These are phyloP conservation scores for Daldinia sp. DNA, from an alignment of 2,329 filamentous ascomycete genomes.

Conservation along the genomic window DNA sequence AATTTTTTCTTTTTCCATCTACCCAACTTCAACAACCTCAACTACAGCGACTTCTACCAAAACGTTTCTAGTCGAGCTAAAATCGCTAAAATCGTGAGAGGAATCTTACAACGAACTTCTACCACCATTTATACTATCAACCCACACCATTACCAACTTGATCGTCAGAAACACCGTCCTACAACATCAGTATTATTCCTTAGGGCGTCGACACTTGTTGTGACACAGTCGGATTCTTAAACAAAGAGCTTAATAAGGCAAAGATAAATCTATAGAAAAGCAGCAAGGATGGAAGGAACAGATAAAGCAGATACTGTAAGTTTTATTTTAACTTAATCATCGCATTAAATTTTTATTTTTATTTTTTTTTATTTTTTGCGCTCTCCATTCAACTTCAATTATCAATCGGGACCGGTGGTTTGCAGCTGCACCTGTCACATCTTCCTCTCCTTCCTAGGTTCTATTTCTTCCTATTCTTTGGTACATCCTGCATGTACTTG, in stretches of 20 bases:
- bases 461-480: constrained; percentile 2
- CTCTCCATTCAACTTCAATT: constrained; percentile 13
- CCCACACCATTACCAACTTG: constrained; percentile 24
- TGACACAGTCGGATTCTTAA: constrained; percentile 25
- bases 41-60: constrained; percentile 16
- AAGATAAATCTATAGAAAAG: constrained; percentile 11
- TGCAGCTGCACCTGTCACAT: constrained; percentile 12
- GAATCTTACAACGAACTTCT: constrained; percentile 10
- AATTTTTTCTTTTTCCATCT: constrained; percentile 22
- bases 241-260: constrained; percentile 15
- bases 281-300: constrained; percentile 33
- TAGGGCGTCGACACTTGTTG: constrained; percentile 25
- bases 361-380: too few species aligned
- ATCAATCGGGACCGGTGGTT: constrained; percentile 28
- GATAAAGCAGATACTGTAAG: constrained; percentile 38
- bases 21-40: constrained; percentile 29
- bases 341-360: too few species aligned
- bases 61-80: constrained; percentile 22
- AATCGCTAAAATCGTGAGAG: constrained; percentile 19
- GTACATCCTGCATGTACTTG: constrained; percentile 11
- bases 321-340: constrained; percentile 14
- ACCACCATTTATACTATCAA: constrained; percentile 23
- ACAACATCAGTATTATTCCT: constrained; percentile 20
- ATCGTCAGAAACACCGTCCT: constrained; percentile 30
- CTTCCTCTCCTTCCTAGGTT: constrained; percentile 16